phyloP scores from a whole-genome alignment of 345 rosid genomes.

The Hypericum perforatum region DNA sequence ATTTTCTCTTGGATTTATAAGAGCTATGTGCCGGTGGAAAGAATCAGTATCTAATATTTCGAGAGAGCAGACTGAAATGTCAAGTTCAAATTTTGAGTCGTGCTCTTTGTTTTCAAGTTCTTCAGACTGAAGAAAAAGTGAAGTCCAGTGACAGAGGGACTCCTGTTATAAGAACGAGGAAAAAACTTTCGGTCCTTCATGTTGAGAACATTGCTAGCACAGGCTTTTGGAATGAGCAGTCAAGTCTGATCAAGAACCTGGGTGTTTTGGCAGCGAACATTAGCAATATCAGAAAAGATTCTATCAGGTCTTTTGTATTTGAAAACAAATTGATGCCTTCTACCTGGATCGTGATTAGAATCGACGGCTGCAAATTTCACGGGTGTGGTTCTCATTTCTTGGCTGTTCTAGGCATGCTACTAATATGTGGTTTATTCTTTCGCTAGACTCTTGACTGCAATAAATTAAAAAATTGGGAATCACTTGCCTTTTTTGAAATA shows the following conservation, averaged over 20 bases:
- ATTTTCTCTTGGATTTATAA: no score
- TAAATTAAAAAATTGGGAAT: no score
- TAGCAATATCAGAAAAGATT: constrained; percentile 52
- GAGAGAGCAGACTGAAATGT: no score
- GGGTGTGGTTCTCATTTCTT: constrained; percentile 30
- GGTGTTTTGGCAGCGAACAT: constrained; percentile 48
- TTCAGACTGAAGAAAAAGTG: constrained; percentile 62
- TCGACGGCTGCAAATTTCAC: constrained; percentile 97
- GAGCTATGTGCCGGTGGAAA: no score
- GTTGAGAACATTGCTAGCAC: constrained; percentile 49
- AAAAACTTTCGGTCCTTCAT: constrained; percentile 40
- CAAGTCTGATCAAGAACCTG: constrained; percentile 40
- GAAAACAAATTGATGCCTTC: constrained; percentile 69
- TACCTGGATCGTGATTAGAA: constrained; percentile 74
- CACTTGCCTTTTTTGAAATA: no score
- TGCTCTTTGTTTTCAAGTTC: no score
- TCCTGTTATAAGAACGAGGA: constrained; percentile 70
- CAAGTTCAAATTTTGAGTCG: no score
- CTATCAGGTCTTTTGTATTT: constrained; percentile 49
- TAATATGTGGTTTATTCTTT: no score
- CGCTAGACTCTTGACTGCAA: no score
- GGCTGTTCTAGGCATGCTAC: no score
- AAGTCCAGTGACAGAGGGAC: constrained; percentile 56
- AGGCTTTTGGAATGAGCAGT: constrained; percentile 67
- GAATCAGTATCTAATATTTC: no score